Percentiles rank a stretch among this genome's conserved stretches.
These are phyloP conservation scores for Salix purpurea DNA, from an alignment of 345 rosid genomes.

Conservation along the genomic window DNA sequence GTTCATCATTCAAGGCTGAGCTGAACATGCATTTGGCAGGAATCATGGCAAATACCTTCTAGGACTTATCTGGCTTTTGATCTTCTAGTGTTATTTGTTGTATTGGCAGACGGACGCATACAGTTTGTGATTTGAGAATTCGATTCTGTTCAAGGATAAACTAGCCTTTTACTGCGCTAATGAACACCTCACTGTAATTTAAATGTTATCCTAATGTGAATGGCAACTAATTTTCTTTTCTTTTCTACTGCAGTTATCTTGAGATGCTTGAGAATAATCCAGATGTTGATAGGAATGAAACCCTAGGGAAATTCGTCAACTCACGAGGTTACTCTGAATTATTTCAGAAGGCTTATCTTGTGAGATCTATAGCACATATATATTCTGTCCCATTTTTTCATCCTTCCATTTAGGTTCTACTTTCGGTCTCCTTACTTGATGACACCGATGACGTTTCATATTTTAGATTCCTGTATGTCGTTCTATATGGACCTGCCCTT, in stretches of 20 bases:
- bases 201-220: not conserved
- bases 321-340: conserved; percentile 69
- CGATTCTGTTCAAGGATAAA: not conserved
- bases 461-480: conserved; percentile 77
- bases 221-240: not conserved
- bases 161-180: not conserved
- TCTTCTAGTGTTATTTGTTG: not conserved
- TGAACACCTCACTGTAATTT: not conserved
- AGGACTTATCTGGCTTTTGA: not conserved
- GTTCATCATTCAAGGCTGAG: not conserved
- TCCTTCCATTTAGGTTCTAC: not conserved
- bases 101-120: not conserved
- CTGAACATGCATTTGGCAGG: not conserved
- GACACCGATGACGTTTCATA: not conserved
- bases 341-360: conserved; percentile 83
- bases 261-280: conserved; percentile 63
- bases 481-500: conserved; percentile 83
- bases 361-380: conserved; percentile 26
- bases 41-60: too few relatives aligned
- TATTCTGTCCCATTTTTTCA: not conserved
- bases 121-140: not conserved
- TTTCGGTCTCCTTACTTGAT: not conserved
- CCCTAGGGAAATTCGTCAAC: conserved; percentile 60
- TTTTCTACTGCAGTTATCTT: conserved; percentile 42
- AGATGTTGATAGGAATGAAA: conserved; percentile 56